Evolutionary conservation across 2,329 filamentous ascomycete genomes (phyloP).

Genomic region (Cryphonectria nitschkei): DNA sequence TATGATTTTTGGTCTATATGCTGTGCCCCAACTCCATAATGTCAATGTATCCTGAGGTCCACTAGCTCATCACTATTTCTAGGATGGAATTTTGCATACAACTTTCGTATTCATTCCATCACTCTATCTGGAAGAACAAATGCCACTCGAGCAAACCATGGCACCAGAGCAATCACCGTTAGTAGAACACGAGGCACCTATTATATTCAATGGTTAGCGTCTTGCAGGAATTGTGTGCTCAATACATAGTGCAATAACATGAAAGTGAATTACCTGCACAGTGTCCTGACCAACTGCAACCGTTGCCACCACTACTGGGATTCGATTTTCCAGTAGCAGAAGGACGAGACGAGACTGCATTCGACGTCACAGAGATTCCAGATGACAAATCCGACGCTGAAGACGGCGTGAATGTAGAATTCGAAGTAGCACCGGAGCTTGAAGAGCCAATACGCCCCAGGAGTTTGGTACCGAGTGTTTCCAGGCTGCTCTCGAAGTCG

Average conservation of each 20-base stretch:
- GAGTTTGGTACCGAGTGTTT: not conserved
- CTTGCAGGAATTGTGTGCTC: not conserved
- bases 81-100: too few relatives aligned
- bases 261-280: not conserved
- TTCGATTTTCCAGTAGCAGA: not conserved
- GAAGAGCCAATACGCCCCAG: not conserved
- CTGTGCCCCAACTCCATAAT: too few relatives aligned
- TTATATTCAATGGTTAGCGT: not conserved
- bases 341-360: not conserved
- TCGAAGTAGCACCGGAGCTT: not conserved
- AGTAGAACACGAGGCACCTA: not conserved
- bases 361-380: not conserved
- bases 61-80: too few relatives aligned
- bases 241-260: not conserved
- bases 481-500: not conserved
- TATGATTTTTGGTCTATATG: too few relatives aligned
- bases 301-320: not conserved
- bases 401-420: not conserved
- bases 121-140: not conserved
- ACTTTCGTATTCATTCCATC: not conserved
- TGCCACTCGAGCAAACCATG: not conserved
- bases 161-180: not conserved
- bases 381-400: not conserved
- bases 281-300: not conserved
- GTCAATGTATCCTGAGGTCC: too few relatives aligned